Percentiles rank a stretch among this genome's conserved stretches.
These are phyloP conservation scores for Poronia punctata DNA, from an alignment of 495 filamentous ascomycete genomes.

Conservation along the genomic window DNA sequence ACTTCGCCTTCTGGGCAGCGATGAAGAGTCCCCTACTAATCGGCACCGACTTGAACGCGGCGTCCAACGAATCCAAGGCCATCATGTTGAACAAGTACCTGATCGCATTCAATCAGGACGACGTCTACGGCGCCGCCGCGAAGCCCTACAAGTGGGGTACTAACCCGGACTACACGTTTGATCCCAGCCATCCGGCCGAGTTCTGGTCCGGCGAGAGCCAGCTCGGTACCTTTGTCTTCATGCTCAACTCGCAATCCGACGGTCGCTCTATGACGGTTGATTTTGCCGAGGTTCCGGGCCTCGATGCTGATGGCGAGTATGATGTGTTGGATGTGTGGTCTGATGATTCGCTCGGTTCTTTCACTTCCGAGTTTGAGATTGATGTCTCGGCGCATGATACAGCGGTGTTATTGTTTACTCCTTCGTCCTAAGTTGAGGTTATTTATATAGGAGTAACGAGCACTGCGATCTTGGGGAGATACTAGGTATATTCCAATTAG, in stretches of 20 bases:
- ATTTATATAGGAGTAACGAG: no score
- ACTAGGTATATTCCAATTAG: no score
- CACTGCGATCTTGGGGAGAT: no score
- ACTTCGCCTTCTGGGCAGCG: conserved; percentile 35
- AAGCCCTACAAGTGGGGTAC: conserved; percentile 61
- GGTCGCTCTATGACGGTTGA: conserved; percentile 34
- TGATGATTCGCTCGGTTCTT: conserved; percentile 41
- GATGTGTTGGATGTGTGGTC: conserved; percentile 50
- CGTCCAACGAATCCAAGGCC: conserved; percentile 36
- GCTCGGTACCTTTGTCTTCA: conserved; percentile 45
- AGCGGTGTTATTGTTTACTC: conserved; percentile 28
- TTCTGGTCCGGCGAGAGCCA: conserved; percentile 52
- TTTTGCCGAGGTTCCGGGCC: conserved; percentile 49
- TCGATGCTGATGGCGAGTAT: conserved; percentile 33
- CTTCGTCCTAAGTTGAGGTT: neutral
- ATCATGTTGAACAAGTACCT: conserved; percentile 55
- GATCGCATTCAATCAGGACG: conserved; percentile 58
- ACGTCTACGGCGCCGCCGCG: conserved; percentile 42
- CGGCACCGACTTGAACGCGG: conserved; percentile 38
- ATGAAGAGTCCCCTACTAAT: conserved; percentile 31
- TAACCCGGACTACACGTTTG: conserved; percentile 57
- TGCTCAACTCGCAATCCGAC: conserved; percentile 42
- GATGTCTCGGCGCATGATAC: conserved; percentile 44
- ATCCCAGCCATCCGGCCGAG: conserved; percentile 50
- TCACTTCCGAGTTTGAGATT: conserved; percentile 25